Evolutionary conservation across 805 yeast genomes (phyloP), one percentile per base, ranked within the genome.

Genomic region (Debaryomyces tyrocola): DNA sequence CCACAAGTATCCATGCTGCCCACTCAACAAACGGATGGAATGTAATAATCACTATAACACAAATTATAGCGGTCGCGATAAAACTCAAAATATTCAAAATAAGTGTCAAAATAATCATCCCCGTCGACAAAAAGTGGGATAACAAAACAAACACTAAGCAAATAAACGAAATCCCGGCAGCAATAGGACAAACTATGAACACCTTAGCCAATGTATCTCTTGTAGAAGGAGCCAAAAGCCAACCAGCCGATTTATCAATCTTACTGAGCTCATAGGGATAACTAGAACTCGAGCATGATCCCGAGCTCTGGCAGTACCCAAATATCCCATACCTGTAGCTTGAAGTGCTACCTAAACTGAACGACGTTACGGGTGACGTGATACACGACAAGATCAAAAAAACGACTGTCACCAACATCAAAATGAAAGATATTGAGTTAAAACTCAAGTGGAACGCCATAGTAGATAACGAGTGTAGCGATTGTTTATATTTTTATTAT

Each of bases 1-100:
- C 90, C 24, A 86, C 75, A 56, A 84, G 70, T 29, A 84, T 60
- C 91, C 92, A 87, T 7, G 84, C 74, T n/a, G 83, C 74, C 91
- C 91, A 87, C 6, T 74, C 65, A 14, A 84, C 73, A 50, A 83
- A 70, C 7, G 94, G 94, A 54, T 73, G 77, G 60, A 84, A 87
- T 12, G 81, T 66, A 41, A 87, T 56, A 33, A 85, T 73, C 0
- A 72, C 69, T 24, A 83, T 75, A 9, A 87, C 64, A 44, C 85
- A 79, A 20, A 77, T 65, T 35, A 85, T 52, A 0, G 84, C 75
- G 8, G 88, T 66, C 9, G 77, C 70, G 12, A 82, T 49, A 59
- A 85, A 83, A 0, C 83, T 70, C 9, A 85, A 36, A 20, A 79
- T 49, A 14, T 78, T 59, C 36, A 80, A 59, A 1, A 79, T 53